Base-by-base conservation (phyloP, 306 rosid species). In the Prunus kanzakura region DNA sequence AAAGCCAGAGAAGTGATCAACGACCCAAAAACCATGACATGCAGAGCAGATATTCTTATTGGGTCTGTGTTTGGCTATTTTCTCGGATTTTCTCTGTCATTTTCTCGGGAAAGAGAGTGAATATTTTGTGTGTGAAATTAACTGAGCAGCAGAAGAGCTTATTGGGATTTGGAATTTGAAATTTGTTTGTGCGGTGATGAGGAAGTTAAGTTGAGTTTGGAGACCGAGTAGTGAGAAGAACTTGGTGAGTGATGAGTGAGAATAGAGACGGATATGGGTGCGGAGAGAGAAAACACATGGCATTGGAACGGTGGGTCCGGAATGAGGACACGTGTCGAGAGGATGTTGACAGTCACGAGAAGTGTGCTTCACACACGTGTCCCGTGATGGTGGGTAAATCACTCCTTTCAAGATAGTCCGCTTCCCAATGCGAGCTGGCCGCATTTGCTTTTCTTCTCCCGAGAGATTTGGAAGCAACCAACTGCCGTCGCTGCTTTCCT, bases 251-350 rank as follows among this genome's bases (percentile, higher is more conserved):
- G 71, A 19, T 3, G 58, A 18, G 62, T 8, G 62, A 20, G 64
- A 60, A 25, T 12, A 2, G 30, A 54, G 38, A 3, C 46, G 43
- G 43, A 18, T 1, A 16, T 1, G 35, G 69, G 60, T 5, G 73
- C 38, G 77, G 82, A 9, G 77, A 69, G 87, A 60, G 66, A 60
- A 60, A 60, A 18, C 87, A 82, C 82, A 49, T 87, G 89, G 89
- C 82, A 50, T 13, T 23, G 15, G 62, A 65, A 68, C 22, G 49
- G 71, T 46, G 78, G 85, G 67, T 25, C 70, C 38, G n/a, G 52
- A 52, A 58, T n/a, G 11, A n/a, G 10, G 60, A 84, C 91, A 85
- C 87, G 96, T 88, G 93, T 80, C 74, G 3, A 65, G 70, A 72
- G 67, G 7, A 41, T 5, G 7, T 27, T 29, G 69, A 13, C 8